Conservation (phyloP, 768 basidiomycete genomes). For the Vishniacozyma victoriae region DNA sequence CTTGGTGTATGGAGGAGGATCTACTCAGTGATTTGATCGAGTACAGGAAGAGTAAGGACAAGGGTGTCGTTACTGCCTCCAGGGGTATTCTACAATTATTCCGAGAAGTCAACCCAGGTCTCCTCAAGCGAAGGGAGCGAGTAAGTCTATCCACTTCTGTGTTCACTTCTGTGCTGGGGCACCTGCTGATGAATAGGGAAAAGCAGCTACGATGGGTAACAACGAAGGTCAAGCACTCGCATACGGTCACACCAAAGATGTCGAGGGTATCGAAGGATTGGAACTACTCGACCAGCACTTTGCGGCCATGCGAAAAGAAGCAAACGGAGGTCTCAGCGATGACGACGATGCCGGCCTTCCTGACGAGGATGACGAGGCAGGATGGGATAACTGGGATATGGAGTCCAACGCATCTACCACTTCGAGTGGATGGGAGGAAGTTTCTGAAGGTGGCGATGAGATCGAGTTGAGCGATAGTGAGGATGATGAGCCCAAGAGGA, state of each 20-base stretch:
- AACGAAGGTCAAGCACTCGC: constrained; percentile 60
- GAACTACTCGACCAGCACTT: constrained; percentile 81
- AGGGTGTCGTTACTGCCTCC: constrained; percentile 82
- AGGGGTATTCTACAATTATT: constrained; percentile 81
- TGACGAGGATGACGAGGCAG: constrained; percentile 57
- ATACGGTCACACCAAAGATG: constrained; percentile 71
- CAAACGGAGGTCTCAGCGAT: constrained; percentile 49
- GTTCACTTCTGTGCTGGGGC: background rate
- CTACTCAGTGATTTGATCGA: constrained; percentile 85
- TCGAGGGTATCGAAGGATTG: constrained; percentile 83
- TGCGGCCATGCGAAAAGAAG: constrained; percentile 62
- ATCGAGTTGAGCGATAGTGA: constrained; percentile 83
- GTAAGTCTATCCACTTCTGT: constrained; percentile 31
- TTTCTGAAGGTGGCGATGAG: constrained; percentile 62
- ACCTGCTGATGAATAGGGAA: constrained; percentile 57
- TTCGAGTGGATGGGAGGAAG: constrained; percentile 71
- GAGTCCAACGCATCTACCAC: constrained; percentile 50
- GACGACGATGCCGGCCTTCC: constrained; percentile 46
- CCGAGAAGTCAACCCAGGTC: constrained; percentile 89
- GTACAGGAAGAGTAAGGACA: constrained; percentile 92
- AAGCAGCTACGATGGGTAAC: constrained; percentile 76
- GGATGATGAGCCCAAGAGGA: constrained; percentile 54
- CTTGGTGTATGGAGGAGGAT: constrained; percentile 96
- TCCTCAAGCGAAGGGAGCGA: constrained; percentile 77
- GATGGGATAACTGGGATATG: constrained; percentile 85